Base-by-base conservation (phyloP, 768 basidiomycete species). In the Pholiota conissans region DNA sequence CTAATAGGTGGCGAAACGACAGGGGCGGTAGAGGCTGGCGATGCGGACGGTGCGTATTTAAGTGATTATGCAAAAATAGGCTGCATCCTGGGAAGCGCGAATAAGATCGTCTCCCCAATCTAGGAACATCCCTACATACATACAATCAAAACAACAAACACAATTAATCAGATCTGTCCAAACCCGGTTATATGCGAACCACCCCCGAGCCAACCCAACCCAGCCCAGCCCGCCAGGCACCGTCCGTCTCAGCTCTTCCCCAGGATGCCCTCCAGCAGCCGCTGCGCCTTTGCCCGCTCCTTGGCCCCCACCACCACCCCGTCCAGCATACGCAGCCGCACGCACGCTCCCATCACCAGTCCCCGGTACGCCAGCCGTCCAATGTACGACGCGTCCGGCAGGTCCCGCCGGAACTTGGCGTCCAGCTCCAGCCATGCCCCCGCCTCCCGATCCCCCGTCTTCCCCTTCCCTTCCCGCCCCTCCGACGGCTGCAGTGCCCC, bases 281-380 rank as follows among this genome's bases (percentile, higher is more conserved):
- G 76, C 72, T 82, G 79, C 59, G 90, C 92, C 79, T 95, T 97
- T 61, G 76, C 77, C 76, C 88, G 82, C 81, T 98, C 95, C 79
- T 91, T 92, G 68, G 81, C 83, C 71, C 82, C 82, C 66, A 96
- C 84, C 59, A 80, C 80, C 67, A 98, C 84, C 55, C 96, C 96
- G 74, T 99, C 96, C 67, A 99, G 73, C 78, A 87, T 73, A 66
- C 80, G 76, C 63, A 98, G 73, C 30, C 77, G 71, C 27, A 75
- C 69, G 68, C 91, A 93, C 29, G 83, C 85, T 24, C 84, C 75
- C 90, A 95, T 93, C 47, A 96, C 78, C 55, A 95, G 77, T 37
- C 94, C 94, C 45, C 96, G 87, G 74, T 98, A 98, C 45, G 86
- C 90, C 29, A 95, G 78, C 37, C 96, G 85, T 22, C 90, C 91